Base-by-base conservation (phyloP, 2,329 filamentous ascomycete species). In the Colletotrichum caudatum region DNA sequence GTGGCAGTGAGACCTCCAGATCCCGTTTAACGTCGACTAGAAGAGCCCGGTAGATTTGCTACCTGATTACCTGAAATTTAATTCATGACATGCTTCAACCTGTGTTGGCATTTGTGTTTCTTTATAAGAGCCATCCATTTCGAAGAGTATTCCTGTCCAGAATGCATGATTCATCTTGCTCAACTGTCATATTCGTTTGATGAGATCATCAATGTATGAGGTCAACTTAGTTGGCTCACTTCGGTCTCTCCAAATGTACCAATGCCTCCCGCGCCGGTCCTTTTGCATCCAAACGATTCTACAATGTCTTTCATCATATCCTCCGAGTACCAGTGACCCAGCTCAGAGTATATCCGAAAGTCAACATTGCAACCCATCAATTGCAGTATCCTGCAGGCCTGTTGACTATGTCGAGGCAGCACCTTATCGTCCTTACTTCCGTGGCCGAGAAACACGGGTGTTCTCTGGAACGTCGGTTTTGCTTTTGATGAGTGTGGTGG, bases 391-490 rank as follows among this genome's bases (percentile, higher is more conserved):
- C 75, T 74, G 1, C 76, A 76, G 0, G 83, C 78, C 16, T 79
- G 75, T n/a, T 75, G 69, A 0, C 83, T 83, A 39, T 84, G 76
- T 3, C 71, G 50, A 23, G 81, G 51, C 39, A 80, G 75, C 11
- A 89, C 82, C 23, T 83, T 81, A 48, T 80, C 76, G 72, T 87
- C 84, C 29, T 82, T 74, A 5, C 73, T 74, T 3, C 85, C 82
- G 75, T 89, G 83, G 3, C 84, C 80, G 23, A 89, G 74, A 35
- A 88, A 84, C 0, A 86, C 75, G 0, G 86, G 84, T 1, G 80
- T 82, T 5, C 71, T 62, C 53, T 74, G 37, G 68, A 78, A 75
- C 12, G 71, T 74, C 23, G 57, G 16, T 2, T 37, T 20, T 2
- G 51, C n/a, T 29, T 66, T 53, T 1, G 72, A 68, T 16, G 3